Evolutionary conservation across 176 grass and related monocot species (phyloP), one percentile per base, ranked within the genome.

Genomic region (Dendrocalamus sinicus): DNA sequence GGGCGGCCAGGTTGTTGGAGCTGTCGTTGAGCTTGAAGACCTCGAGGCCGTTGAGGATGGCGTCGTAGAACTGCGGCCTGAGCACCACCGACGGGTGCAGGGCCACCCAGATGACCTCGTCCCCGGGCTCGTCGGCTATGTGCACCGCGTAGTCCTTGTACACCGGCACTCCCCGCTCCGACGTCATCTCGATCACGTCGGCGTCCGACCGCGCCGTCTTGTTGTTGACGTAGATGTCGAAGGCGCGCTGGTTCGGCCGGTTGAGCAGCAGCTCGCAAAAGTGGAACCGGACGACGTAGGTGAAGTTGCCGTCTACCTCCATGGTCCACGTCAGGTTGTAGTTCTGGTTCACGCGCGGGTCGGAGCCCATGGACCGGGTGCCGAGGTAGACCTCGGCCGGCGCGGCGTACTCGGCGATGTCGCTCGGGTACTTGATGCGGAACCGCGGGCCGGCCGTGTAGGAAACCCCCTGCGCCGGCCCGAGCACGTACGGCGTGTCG

Each of bases 191-290:
- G 64, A 97, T 84, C 12, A 97, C 92, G 77, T 94, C 94, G 3
- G 90, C 89, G 68, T 88, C 89, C 0, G 85, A 30, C 72, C 81
- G 88, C 64, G 92, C 94, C 58, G 94, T 94, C 85, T 81, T 86
- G 94, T 97, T 97, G 94, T 94, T 90, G 75, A 97, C 69, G 78
- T 81, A 97, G 83, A 97, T 90, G 89, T 94, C 85, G 75, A 97
- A 97, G 13, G 82, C 87, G 2, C 94, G 78, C 86, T 97, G 94
- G 83, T 97, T 97, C 63, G 91, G 62, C n/a, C 85, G 80, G 75
- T 35, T 81, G 57, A 90, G 87, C 61, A 88, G 76, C 40, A 97
- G 84, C 86, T 97, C 94, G 78, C 94, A 97, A 82, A 97, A 90
- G 72, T 97, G 94, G 73, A 97, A 67, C 3, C 94, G 87, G 3